Base-by-base conservation (phyloP, 108 stramenopile genomes). In the Nannochloropsis granulata region DNA sequence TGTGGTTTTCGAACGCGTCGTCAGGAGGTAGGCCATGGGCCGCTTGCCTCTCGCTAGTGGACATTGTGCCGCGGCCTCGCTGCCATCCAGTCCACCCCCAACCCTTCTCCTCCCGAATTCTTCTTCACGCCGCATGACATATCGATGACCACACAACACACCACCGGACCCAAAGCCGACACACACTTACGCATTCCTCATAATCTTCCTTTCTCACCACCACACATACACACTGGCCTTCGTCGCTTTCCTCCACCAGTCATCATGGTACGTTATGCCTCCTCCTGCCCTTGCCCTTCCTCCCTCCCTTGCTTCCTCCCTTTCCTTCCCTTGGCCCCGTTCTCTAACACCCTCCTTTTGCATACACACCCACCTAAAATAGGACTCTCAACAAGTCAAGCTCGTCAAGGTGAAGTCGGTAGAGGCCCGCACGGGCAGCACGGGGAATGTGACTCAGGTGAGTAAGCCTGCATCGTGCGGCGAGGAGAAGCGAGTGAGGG, bases 401-500 rank as follows among this genome's bases (percentile, higher is more conserved):
- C 94, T 98, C 82, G 97, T 95, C 88, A 98, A 97, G 90, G 96
- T 99, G 81, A 96, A 93, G 93, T 91, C 92, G 83, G 98, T 99
- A 84, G 93, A 98, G 78, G 97, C 97, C 88, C 97, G 98, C 88
- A 99, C 98, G 89, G 98, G 98, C 80, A 98, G 96, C 94, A 99
- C 98, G 83, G 98, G 98, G 89, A 99, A 99, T 88, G 98, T 99
- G 12, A 99, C 97, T 85, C 98, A 98, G 92, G 56, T 34, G 44
- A 34, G 34, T 34, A 34, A 5, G 34, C 34, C 2, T 34, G 34
- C 34, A 34, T 34, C 34, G 34, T 34, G 34, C 34, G 34, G 2
- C 34, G 34, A 34, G 34, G 34, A 34, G 34, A 34, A 34, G 34
- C 34, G 34, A 34, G 34, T 34, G 34, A 34, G 34, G 34, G 34